Conservation (phyloP, 352 stramenopile genomes). For the Globisporangium cystogenes region DNA sequence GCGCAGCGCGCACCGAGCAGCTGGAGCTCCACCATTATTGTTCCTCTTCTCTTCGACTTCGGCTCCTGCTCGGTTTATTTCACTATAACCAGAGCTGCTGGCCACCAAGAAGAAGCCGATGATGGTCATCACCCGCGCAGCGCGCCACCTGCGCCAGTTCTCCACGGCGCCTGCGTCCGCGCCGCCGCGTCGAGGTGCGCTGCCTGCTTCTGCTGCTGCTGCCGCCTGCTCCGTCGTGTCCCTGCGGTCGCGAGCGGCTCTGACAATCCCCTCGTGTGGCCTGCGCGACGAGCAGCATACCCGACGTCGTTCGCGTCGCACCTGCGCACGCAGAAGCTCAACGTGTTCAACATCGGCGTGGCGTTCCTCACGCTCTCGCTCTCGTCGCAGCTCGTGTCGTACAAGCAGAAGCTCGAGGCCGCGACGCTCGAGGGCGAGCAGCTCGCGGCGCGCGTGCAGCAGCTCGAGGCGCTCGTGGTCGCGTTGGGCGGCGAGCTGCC, state of each 20-base stretch:
- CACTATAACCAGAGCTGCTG: too few relatives aligned
- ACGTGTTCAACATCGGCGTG: slow-evolving; percentile 83
- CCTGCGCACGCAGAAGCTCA: slow-evolving; percentile 73
- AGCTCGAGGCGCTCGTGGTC: slow-evolving; percentile 62
- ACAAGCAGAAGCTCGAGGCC: slow-evolving; percentile 58
- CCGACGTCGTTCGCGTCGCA: slow-evolving; percentile 79
- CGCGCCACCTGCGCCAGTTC: slow-evolving; percentile 30
- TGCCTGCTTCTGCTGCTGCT: not conserved
- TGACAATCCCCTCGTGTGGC: too few relatives aligned
- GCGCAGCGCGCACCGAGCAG: slow-evolving; percentile 18
- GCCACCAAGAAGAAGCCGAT: too few relatives aligned
- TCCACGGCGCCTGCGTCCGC: slow-evolving; percentile 22
- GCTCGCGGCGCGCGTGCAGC: slow-evolving; percentile 39
- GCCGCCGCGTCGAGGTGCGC: slow-evolving; percentile 33
- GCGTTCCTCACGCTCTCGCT: slow-evolving; percentile 81
- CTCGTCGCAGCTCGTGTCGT: slow-evolving; percentile 75
- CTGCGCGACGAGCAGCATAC: slow-evolving; percentile 35
- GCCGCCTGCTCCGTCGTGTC: not conserved
- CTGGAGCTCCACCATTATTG: slow-evolving; percentile 33
- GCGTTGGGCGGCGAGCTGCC: slow-evolving; percentile 51
- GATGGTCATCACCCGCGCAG: slow-evolving; percentile 21
- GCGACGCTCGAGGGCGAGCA: slow-evolving; percentile 29
- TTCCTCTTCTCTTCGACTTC: too few relatives aligned
- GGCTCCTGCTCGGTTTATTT: too few relatives aligned
- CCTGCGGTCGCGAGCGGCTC: too few relatives aligned